These are phyloP conservation scores for Colletotrichum sp. DNA, from an alignment of 2,329 filamentous ascomycete genomes.

Conservation along the genomic window DNA sequence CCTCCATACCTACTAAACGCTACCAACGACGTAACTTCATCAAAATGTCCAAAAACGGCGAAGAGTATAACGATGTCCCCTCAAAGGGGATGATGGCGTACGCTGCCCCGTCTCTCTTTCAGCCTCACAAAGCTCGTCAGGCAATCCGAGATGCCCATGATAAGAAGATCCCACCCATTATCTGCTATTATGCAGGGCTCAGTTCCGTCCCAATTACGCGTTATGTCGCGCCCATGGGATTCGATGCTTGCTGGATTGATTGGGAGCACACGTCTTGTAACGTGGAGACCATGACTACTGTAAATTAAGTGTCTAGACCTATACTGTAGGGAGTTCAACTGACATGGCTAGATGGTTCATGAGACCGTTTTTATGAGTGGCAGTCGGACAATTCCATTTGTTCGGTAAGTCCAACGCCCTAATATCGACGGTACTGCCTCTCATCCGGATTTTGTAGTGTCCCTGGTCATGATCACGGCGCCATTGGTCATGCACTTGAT, in stretches of 20 bases:
- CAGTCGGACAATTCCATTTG: constrained; percentile 48
- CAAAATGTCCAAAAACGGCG: background rate
- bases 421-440: background rate
- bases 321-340: background rate
- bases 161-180: constrained; percentile 46
- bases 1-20: background rate
- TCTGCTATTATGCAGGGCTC: constrained; percentile 46
- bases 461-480: constrained; percentile 50
- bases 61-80: constrained; percentile 10
- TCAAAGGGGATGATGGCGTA: constrained; percentile 41
- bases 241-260: constrained; percentile 49
- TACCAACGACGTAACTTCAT: background rate
- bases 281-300: constrained; percentile 51
- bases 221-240: constrained; percentile 45
- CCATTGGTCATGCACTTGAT: constrained; percentile 52
- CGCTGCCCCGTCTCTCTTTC: constrained; percentile 47
- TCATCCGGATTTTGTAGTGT: constrained; percentile 24
- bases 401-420: constrained; percentile 28
- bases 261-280: constrained; percentile 51
- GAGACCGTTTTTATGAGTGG: constrained; percentile 50
- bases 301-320: background rate
- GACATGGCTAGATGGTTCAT: constrained; percentile 40
- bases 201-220: constrained; percentile 43
- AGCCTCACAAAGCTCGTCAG: constrained; percentile 48
- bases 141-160: constrained; percentile 50